Conservation (phyloP, 371 early-diverging fungal species). For the Mucor plumbeus region DNA sequence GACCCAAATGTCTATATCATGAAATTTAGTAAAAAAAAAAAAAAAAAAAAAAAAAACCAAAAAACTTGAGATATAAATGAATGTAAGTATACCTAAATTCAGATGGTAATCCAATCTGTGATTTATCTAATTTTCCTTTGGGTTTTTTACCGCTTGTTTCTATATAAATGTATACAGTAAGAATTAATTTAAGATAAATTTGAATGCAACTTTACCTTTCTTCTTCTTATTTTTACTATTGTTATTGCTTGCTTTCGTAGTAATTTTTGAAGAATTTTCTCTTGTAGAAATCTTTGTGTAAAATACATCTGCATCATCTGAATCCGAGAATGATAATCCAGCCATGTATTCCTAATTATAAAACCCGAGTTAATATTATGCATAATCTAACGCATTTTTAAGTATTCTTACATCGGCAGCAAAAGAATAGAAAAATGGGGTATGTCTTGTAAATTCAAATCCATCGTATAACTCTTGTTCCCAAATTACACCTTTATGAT, state of each 20-base stretch:
- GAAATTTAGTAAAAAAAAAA: not conserved
- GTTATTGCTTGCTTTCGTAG: conserved; percentile 15
- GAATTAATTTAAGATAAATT: too few relatives aligned
- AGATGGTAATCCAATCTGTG: conserved; percentile 77
- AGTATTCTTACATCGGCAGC: conserved; percentile 72
- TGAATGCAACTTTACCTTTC: conserved; percentile 33
- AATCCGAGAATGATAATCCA: conserved; percentile 88
- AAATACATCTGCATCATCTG: conserved; percentile 80
- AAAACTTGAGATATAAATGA: too few relatives aligned
- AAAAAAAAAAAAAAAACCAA: too few relatives aligned
- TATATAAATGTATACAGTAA: not conserved
- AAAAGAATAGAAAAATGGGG: conserved; percentile 89
- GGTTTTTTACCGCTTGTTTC: conserved; percentile 40
- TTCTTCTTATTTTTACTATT: conserved; percentile 45
- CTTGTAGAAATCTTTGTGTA: conserved; percentile 69
- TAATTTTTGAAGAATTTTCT: conserved; percentile 34
- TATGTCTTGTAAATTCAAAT: conserved; percentile 74
- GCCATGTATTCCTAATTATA: conserved; percentile 67
- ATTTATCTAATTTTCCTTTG: conserved; percentile 69
- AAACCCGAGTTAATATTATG: not conserved
- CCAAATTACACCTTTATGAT: conserved; percentile 75
- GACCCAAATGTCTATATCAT: conserved; percentile 67
- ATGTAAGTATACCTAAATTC: conserved; percentile 63
- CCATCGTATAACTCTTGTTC: conserved; percentile 82
- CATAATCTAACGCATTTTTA: not conserved